Conservation (phyloP, 345 rosid species). For the Eucalyptus pauciflora region DNA sequence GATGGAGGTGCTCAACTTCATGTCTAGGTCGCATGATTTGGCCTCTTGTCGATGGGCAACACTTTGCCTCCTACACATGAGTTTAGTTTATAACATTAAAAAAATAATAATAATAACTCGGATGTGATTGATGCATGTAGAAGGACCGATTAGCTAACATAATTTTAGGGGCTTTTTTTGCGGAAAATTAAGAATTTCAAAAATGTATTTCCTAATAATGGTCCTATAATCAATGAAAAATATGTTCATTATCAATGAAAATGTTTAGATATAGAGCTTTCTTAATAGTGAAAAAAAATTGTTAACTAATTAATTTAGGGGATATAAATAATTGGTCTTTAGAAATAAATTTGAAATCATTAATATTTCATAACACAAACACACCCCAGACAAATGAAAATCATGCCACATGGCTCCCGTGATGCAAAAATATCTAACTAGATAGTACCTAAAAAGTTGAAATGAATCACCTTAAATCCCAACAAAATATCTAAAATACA, state of each 20-base stretch:
- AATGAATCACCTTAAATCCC: not conserved
- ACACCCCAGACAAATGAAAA: not conserved
- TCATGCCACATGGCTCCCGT: not conserved
- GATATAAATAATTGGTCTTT: not conserved
- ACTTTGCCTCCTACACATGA: not conserved
- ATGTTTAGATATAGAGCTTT: accelerated
- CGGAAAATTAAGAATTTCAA: not conserved
- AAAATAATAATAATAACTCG: too few relatives aligned
- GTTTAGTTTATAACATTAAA: too few relatives aligned
- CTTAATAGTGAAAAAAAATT: too few relatives aligned
- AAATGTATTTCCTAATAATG: not conserved
- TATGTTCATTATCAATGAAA: too few relatives aligned
- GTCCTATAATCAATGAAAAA: not conserved
- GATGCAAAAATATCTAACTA: not conserved
- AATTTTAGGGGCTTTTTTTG: accelerated
- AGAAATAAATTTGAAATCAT: not conserved
- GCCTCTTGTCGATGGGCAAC: not conserved
- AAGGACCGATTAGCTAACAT: not conserved
- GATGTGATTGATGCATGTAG: not conserved
- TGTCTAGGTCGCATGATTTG: not conserved
- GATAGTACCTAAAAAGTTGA: not conserved
- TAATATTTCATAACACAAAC: too few relatives aligned
- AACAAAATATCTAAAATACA: not conserved
- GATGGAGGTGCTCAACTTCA: not conserved
- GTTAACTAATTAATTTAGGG: accelerated